Conservation (phyloP, 768 basidiomycete genomes). For the Boletus eberwhitei region DNA sequence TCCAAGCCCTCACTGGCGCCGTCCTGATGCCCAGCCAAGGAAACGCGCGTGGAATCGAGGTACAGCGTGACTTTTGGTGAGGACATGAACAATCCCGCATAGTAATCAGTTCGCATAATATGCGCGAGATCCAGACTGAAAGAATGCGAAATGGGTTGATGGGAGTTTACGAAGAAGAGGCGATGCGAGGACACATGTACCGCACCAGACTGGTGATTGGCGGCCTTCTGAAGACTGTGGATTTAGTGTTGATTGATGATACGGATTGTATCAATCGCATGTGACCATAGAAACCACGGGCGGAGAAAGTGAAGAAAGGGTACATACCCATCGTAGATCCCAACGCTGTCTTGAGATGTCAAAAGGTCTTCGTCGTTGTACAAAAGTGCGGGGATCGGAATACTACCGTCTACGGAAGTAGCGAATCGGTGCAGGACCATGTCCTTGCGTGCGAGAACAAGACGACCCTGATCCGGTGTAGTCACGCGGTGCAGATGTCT, state of each 20-base stretch:
- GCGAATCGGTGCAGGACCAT: slow-evolving; percentile 61
- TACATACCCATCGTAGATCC: slow-evolving; percentile 88
- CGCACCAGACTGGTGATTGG: slow-evolving; percentile 72
- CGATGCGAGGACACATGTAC: slow-evolving; percentile 79
- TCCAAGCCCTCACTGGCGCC: slow-evolving; percentile 37
- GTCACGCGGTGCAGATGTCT: neutral
- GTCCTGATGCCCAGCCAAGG: slow-evolving; percentile 27
- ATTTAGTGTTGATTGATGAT: slow-evolving; percentile 32
- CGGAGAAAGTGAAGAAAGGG: slow-evolving; percentile 2
- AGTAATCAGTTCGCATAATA: slow-evolving; percentile 79
- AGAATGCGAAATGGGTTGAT: slow-evolving; percentile 50
- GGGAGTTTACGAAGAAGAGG: slow-evolving; percentile 71
- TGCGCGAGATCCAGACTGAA: slow-evolving; percentile 63
- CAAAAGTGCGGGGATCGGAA: slow-evolving; percentile 71
- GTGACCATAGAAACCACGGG: slow-evolving; percentile 14
- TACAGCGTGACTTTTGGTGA: slow-evolving; percentile 85
- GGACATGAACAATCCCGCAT: slow-evolving; percentile 86
- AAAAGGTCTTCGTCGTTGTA: slow-evolving; percentile 80
- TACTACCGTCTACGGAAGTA: slow-evolving; percentile 64
- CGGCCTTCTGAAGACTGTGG: slow-evolving; percentile 73
- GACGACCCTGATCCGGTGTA: neutral
- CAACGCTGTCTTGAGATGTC: slow-evolving; percentile 72
- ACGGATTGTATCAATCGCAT: slow-evolving; percentile 15
- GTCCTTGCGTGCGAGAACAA: slow-evolving; percentile 1
- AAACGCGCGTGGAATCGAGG: slow-evolving; percentile 39